phyloP scores from a whole-genome alignment of 1,284 basidiomycete genomes.

The Ustilago esculenta region DNA sequence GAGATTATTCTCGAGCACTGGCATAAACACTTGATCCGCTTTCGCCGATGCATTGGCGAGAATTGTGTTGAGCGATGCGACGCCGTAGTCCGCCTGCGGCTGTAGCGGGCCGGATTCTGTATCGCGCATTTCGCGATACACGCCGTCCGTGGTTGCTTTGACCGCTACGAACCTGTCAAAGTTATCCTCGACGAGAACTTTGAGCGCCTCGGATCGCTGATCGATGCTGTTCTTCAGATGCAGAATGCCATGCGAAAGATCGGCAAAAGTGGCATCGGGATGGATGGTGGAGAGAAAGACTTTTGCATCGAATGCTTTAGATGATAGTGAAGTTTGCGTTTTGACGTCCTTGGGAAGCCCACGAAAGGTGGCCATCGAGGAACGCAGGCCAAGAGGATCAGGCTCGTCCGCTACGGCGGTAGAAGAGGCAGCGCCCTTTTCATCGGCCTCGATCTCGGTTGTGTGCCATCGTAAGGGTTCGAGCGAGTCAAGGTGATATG shows the following conservation, averaged over 20 bases:
- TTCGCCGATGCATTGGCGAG: slow-evolving; percentile 76
- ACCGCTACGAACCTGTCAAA: slow-evolving; percentile 98
- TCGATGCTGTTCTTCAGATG: slow-evolving; percentile 59
- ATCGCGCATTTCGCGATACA: slow-evolving; percentile 83
- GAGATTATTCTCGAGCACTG: slow-evolving; percentile 92
- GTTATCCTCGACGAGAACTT: slow-evolving; percentile 95
- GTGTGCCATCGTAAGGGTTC: slow-evolving; percentile 65
- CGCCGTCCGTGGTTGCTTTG: slow-evolving; percentile 91
- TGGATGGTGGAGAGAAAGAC: slow-evolving; percentile 89
- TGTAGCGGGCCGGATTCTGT: slow-evolving; percentile 80
- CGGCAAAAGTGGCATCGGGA: slow-evolving; percentile 94
- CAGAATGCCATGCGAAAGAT: slow-evolving; percentile 72
- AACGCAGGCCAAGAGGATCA: slow-evolving; percentile 67
- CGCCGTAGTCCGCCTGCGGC: slow-evolving; percentile 81
- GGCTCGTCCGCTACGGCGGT: slow-evolving; percentile 54
- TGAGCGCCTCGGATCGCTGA: slow-evolving; percentile 83
- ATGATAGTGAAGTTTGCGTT: slow-evolving; percentile 69
- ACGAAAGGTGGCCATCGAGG: slow-evolving; percentile 69
- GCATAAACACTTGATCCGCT: slow-evolving; percentile 94
- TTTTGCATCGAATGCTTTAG: slow-evolving; percentile 96
- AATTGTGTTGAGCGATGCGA: slow-evolving; percentile 78
- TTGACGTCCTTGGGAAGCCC: slow-evolving; percentile 41
- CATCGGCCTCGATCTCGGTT: slow-evolving; percentile 27
- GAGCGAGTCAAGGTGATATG: slow-evolving; percentile 67
- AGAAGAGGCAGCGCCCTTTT: slow-evolving; percentile 21